Evolutionary conservation across 371 early-diverging fungal species (phyloP).

Genomic region (Apophysomyces sp.): DNA sequence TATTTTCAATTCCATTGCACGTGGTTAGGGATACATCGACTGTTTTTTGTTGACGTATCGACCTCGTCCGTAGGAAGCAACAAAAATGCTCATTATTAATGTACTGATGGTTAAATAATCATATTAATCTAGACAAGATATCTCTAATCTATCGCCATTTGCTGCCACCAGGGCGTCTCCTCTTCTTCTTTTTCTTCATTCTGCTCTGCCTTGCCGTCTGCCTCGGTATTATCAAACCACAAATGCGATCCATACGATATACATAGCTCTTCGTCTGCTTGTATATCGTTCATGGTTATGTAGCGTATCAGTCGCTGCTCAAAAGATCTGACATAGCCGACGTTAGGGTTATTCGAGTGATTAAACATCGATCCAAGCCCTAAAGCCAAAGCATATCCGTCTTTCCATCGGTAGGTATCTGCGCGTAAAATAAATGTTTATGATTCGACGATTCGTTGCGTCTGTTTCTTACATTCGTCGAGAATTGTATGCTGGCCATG

Average conservation of each 20-base stretch:
- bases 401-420: slow-evolving; percentile 67
- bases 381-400: slow-evolving; percentile 65
- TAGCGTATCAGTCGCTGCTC: slow-evolving; percentile 57
- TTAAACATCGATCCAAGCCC: slow-evolving; percentile 76
- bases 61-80: too few relatives aligned
- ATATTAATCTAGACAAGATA: too few relatives aligned
- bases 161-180: background rate
- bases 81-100: too few relatives aligned
- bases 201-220: background rate
- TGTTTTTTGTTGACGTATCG: too few relatives aligned
- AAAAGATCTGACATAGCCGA: slow-evolving; percentile 65
- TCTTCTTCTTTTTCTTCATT: background rate
- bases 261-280: slow-evolving; percentile 61
- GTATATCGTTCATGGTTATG: slow-evolving; percentile 52
- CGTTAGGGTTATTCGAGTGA: slow-evolving; percentile 58
- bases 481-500: slow-evolving; percentile 62
- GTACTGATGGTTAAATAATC: too few relatives aligned
- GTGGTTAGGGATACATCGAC: too few relatives aligned
- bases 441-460: too few relatives aligned
- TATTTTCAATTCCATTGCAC: too few relatives aligned
- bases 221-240: slow-evolving; percentile 58
- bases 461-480: slow-evolving; percentile 42
- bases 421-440: too few relatives aligned
- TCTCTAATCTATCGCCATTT: background rate
- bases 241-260: slow-evolving; percentile 69